These are phyloP conservation scores for Rubia tinctorum DNA, from an alignment of 305 asterid species.

Conservation along the genomic window DNA sequence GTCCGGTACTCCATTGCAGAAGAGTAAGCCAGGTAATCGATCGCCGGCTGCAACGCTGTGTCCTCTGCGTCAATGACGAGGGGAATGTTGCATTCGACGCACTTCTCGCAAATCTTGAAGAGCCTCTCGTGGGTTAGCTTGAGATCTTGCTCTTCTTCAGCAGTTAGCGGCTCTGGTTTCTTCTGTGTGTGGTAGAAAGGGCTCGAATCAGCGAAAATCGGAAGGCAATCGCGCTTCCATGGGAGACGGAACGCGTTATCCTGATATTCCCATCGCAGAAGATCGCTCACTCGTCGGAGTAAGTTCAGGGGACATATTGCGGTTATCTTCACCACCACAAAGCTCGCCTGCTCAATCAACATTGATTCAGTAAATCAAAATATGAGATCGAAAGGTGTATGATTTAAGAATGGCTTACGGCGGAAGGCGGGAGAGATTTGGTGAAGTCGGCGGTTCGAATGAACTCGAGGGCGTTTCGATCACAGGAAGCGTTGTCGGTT, in stretches of 20 bases:
- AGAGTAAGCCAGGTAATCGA: slow-evolving; percentile 67
- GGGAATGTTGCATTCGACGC: slow-evolving; percentile 40
- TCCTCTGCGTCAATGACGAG: slow-evolving; percentile 91
- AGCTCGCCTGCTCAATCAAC: slow-evolving; percentile 53
- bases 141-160: slow-evolving; percentile 56
- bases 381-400: too few relatives aligned
- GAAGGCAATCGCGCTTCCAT: slow-evolving; percentile 66
- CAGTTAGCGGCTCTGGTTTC: slow-evolving; percentile 48
- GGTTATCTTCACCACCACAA: slow-evolving; percentile 76
- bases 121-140: slow-evolving; percentile 43
- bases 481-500: slow-evolving; percentile 50
- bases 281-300: slow-evolving; percentile 73
- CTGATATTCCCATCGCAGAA: slow-evolving; percentile 64
- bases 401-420: slow-evolving; percentile 31
- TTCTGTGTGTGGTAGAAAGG: slow-evolving; percentile 64
- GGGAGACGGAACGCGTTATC: slow-evolving; percentile 54
- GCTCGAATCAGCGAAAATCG: slow-evolving; percentile 57
- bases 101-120: slow-evolving; percentile 39
- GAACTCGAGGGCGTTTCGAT: slow-evolving; percentile 42
- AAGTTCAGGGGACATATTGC: slow-evolving; percentile 58
- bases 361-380: not conserved
- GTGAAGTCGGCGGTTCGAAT: slow-evolving; percentile 46
- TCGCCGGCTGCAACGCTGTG: slow-evolving; percentile 69
- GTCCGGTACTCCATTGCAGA: slow-evolving; percentile 41
- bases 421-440: slow-evolving; percentile 29